phyloP scores from a whole-genome alignment of 352 stramenopile species.

The Phytophthora pisi region DNA sequence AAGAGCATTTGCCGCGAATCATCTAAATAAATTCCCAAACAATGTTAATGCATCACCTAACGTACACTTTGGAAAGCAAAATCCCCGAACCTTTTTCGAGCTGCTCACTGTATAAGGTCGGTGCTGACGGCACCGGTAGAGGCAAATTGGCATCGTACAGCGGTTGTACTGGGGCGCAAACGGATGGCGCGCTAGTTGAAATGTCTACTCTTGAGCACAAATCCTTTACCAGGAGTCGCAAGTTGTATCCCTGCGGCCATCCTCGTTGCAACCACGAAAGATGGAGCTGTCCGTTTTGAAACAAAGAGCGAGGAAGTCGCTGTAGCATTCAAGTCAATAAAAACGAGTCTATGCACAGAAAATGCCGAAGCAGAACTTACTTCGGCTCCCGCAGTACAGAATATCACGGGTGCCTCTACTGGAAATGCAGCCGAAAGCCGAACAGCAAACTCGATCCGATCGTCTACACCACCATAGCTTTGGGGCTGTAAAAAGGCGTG shows the following conservation, averaged over 20 bases:
- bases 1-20: conserved; percentile 47
- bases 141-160: conserved; percentile 16
- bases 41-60: background rate
- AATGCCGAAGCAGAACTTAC: conserved; percentile 20
- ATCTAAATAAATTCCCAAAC: background rate
- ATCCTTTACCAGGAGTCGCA: conserved; percentile 53
- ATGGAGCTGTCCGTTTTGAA: conserved; percentile 45
- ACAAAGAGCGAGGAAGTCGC: conserved; percentile 46
- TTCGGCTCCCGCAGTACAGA: conserved; percentile 53
- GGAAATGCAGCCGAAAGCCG: conserved; percentile 50
- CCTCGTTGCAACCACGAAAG: conserved; percentile 58
- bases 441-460: conserved; percentile 51
- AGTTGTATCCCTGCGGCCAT: conserved; percentile 61
- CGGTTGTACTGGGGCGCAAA: conserved; percentile 25
- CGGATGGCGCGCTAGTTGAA: conserved; percentile 3
- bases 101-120: conserved; percentile 32
- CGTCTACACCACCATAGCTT: conserved; percentile 33
- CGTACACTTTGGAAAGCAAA: background rate
- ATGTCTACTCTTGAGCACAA: conserved; percentile 46
- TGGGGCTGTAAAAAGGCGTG: conserved; percentile 33
- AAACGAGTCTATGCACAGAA: too few relatives aligned
- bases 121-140: conserved; percentile 40
- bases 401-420: conserved; percentile 45
- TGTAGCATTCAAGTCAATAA: conserved; percentile 16
- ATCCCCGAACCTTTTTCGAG: conserved; percentile 17